Conservation (phyloP, 345 rosid species). For the Turritis glabra region DNA sequence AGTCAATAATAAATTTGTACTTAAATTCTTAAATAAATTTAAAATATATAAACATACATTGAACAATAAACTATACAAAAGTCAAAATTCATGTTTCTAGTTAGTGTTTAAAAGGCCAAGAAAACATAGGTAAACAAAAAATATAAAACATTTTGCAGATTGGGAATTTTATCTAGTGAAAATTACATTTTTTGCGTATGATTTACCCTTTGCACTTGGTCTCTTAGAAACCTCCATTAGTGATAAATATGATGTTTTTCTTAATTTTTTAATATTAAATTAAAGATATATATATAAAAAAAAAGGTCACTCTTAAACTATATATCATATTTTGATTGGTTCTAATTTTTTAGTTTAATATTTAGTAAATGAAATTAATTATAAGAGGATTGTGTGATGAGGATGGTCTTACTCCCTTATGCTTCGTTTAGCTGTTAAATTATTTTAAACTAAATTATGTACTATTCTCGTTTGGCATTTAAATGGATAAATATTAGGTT, state of each 20-base stretch:
- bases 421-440: neutral
- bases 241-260: too few species aligned
- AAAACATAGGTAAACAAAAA: neutral
- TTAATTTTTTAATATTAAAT: too few species aligned
- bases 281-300: too few species aligned
- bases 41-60: neutral
- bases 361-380: too few species aligned
- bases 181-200: neutral
- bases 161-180: neutral
- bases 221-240: too few species aligned
- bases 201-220: neutral
- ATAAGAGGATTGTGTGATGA: too few species aligned
- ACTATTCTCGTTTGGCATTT: slow-evolving; percentile 16
- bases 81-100: neutral
- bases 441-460: neutral
- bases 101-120: neutral
- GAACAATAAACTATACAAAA: neutral
- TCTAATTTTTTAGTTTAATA: too few species aligned
- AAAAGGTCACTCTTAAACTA: too few species aligned
- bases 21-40: neutral
- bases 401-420: neutral
- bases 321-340: too few species aligned
- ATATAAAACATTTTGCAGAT: neutral
- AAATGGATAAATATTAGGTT: neutral
- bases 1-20: neutral